These are phyloP conservation scores for Cercospora berteroae DNA, from an alignment of 2,329 filamentous ascomycete genomes.

Conservation along the genomic window DNA sequence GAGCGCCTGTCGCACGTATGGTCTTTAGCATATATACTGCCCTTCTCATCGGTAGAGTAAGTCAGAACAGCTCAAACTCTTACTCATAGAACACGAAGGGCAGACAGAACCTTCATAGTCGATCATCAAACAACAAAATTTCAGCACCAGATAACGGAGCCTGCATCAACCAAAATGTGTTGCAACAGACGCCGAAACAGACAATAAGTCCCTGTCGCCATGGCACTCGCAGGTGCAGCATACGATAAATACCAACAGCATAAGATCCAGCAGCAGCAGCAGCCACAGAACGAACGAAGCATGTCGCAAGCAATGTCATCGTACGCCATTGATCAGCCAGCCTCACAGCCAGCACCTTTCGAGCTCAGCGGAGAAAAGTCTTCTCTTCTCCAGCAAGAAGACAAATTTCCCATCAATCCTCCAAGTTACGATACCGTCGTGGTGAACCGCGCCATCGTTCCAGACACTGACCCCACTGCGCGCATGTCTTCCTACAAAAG, in stretches of 20 bases:
- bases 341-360: background rate
- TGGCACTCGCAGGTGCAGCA: background rate
- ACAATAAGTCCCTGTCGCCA: background rate
- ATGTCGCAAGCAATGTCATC: background rate
- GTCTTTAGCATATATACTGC: background rate
- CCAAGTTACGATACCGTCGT: conserved; percentile 22
- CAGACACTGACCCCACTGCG: background rate
- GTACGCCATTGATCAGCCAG: background rate
- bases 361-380: background rate
- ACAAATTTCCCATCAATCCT: conserved; percentile 15
- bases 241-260: conserved; percentile 19
- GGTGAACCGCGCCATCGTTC: conserved; percentile 8
- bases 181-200: background rate
- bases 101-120: background rate
- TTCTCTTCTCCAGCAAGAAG: background rate
- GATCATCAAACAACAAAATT: background rate
- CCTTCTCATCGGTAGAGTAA: background rate
- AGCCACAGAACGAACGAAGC: background rate
- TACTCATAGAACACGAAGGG: background rate
- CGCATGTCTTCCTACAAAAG: background rate
- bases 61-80: background rate
- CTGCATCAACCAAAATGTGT: background rate
- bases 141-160: background rate
- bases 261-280: conserved; percentile 5
- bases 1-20: background rate